Evolutionary conservation across 2,329 filamentous ascomycete genomes (phyloP).

Genomic region (Ceratocystis harringtonii): DNA sequence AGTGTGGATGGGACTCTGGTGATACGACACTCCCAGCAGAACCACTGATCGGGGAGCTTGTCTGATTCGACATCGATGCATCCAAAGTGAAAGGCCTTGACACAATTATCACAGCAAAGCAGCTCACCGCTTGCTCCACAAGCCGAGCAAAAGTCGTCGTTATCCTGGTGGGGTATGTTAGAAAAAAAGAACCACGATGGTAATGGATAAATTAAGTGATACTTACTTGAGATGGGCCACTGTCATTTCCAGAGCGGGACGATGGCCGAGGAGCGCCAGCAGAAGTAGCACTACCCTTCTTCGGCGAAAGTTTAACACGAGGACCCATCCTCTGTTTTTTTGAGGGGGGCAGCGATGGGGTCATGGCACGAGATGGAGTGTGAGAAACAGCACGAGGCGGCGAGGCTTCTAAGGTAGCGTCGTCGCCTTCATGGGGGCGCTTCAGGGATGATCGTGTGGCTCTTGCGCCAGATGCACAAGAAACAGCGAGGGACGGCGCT

Average conservation of each 20-base stretch:
- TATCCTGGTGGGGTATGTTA: conserved; percentile 38
- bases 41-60: conserved; percentile 63
- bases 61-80: conserved; percentile 66
- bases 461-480: not conserved
- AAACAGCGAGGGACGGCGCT: conserved; percentile 2
- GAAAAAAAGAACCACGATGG: not conserved
- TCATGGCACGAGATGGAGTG: conserved; percentile 43
- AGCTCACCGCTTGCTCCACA: conserved; percentile 75
- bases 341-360: conserved; percentile 39
- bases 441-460: conserved; percentile 31
- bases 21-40: conserved; percentile 55
- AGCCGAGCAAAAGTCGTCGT: conserved; percentile 78
- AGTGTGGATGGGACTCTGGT: conserved; percentile 24
- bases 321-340: conserved; percentile 48
- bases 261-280: conserved; percentile 52
- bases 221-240: conserved; percentile 36
- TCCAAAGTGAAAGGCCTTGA: conserved; percentile 74
- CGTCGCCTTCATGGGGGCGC: conserved; percentile 39
- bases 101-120: conserved; percentile 86
- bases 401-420: conserved; percentile 32
- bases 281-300: conserved; percentile 55
- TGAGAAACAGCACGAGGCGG: conserved; percentile 35
- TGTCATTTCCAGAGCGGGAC: conserved; percentile 25
- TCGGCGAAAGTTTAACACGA: conserved; percentile 59
- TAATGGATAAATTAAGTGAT: not conserved